These are phyloP conservation scores for Aspergillus sp. DNA, from an alignment of 2,329 filamentous ascomycete genomes.

Conservation along the genomic window DNA sequence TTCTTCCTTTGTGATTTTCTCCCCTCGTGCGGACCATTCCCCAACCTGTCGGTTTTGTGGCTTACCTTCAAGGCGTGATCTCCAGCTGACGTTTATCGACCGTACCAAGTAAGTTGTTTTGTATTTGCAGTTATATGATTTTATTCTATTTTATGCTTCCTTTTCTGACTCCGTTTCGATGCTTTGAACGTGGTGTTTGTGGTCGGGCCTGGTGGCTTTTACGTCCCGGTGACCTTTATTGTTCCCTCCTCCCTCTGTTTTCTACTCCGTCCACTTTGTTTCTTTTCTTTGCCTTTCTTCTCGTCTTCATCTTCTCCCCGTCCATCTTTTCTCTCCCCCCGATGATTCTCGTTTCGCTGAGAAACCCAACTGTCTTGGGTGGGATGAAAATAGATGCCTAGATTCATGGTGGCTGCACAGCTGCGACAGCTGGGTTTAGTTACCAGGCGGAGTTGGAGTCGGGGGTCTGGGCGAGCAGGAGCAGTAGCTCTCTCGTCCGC, in stretches of 20 bases:
- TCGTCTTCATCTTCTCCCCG: neutral
- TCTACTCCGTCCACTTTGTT: neutral
- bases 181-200: neutral
- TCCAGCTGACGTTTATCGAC: slow-evolving; percentile 49
- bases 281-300: neutral
- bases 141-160: slow-evolving; percentile 1
- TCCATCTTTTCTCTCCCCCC: neutral
- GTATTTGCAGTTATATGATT: slow-evolving; percentile 5
- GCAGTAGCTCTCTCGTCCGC: neutral
- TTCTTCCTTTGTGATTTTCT: neutral
- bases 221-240: neutral
- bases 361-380: neutral
- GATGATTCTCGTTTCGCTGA: neutral
- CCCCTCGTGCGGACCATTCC: neutral
- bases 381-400: neutral
- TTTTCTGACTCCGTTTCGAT: neutral
- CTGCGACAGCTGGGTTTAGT: neutral
- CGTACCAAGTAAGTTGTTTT: slow-evolving; percentile 44
- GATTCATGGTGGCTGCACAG: neutral
- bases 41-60: slow-evolving; percentile 16
- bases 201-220: neutral
- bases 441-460: neutral
- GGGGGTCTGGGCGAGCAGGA: neutral
- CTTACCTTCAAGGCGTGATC: slow-evolving; percentile 22
- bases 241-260: neutral